A percentile compares a stretch with the other conserved stretches of the same genome.
phyloP scores from a whole-genome alignment of 768 basidiomycete species.

The Auriscalpium vulgare region DNA sequence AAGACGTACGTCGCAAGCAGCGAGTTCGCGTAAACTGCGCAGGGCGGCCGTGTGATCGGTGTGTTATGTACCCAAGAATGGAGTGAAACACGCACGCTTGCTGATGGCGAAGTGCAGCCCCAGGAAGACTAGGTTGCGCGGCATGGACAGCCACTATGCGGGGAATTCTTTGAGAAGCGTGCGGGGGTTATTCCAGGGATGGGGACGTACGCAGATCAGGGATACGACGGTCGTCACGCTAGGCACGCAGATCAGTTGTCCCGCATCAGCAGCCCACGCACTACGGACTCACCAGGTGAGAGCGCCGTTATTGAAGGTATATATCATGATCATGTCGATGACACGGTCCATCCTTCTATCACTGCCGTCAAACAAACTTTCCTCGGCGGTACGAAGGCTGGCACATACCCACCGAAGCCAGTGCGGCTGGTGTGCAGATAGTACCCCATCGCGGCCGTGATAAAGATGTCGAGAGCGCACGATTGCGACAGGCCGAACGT shows the following conservation, averaged over 20 bases:
- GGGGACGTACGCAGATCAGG: slow-evolving; percentile 1
- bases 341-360: slow-evolving; percentile 5
- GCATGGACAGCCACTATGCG: neutral
- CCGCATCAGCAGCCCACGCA: neutral
- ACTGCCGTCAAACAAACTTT: neutral
- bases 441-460: slow-evolving; percentile 3
- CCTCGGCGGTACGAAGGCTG: neutral
- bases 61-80: too few relatives aligned
- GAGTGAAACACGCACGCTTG: slow-evolving; percentile 3
- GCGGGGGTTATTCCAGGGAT: neutral
- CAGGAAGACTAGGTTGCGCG: slow-evolving; percentile 7
- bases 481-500: slow-evolving; percentile 8
- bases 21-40: slow-evolving; percentile 7
- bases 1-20: neutral
- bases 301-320: slow-evolving; percentile 10
- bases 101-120: slow-evolving; percentile 10
- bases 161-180: neutral
- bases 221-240: slow-evolving; percentile 1
- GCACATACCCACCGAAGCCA: slow-evolving; percentile 3
- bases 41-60: too few relatives aligned
- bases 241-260: neutral
- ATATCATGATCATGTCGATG: slow-evolving; percentile 7
- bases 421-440: slow-evolving; percentile 9
- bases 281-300: slow-evolving; percentile 2
- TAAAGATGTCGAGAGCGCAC: slow-evolving; percentile 1